Base-by-base conservation (phyloP, 306 rosid species). In the Pyrus pyrifolia region DNA sequence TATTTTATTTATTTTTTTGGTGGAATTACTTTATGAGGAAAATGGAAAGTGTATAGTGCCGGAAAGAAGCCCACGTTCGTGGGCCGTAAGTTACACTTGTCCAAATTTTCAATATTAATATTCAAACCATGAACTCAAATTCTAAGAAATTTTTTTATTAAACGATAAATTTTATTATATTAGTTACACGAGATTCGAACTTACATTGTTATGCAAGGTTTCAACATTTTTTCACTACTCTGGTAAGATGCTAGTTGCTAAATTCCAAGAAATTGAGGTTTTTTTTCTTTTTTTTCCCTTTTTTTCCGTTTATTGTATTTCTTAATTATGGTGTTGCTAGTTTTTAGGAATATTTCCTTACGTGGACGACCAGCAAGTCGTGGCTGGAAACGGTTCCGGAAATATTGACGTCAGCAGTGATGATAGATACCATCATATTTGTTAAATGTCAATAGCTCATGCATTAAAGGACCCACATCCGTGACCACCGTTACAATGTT, bases 221-320 rank as follows among this genome's bases (percentile, higher is more conserved):
- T 29, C 30, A 29, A 29, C 0, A 29, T 29, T 3, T 29, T 29
- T 29, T 0, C 30, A 29, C 25, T 29, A 29, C 30, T 29, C 0
- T 29, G 30, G 30, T 29, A 29, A 29, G 3, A 2, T 2, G 30
- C 3, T 29, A 29, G 0, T 29, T 29, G 3, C 30, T 29, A 29
- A 29, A 29, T 29, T 29, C 30, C 30, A 18, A 4, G 18, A 21
- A 21, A 55, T 52, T 52, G 3, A 15, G 19, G 1, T n/a, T 58
- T 58, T 0, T 33, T 33, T 33, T n/a, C n/a, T 0, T 33, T 1
- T 1, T 42, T 42, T 42, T 0, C 0, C 12, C 0, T 6, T 42
- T 42, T 2, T 2, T 42, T 0, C 1, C 46, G 46, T 44, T 44
- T 44, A 22, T 8, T 58, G 3, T 2, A 10, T 58, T 58, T 58